Percentiles rank a stretch among this genome's conserved stretches.
phyloP scores from a whole-genome alignment of 2,329 filamentous ascomycete species.

The Pseudogymnoascus sp. region DNA sequence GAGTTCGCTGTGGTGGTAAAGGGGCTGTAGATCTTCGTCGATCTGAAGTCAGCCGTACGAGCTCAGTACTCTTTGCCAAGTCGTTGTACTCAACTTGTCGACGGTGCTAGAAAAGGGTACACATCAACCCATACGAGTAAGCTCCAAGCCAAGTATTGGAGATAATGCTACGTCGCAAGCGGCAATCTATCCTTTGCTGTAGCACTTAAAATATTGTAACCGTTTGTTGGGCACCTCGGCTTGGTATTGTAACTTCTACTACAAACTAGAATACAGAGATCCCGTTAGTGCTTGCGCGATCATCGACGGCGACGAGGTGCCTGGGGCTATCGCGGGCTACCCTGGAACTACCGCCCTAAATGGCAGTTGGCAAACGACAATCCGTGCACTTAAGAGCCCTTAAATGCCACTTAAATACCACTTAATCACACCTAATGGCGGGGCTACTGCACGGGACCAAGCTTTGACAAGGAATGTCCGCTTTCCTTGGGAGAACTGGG shows the following conservation, averaged over 20 bases:
- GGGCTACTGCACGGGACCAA: neutral
- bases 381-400: neutral
- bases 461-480: constrained; percentile 2
- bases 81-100: neutral
- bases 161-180: neutral
- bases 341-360: neutral
- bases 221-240: neutral
- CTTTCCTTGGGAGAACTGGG: neutral
- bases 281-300: constrained; percentile 1
- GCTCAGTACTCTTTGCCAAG: neutral
- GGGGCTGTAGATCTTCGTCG: neutral
- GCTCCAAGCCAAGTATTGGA: neutral
- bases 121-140: neutral
- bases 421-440: neutral
- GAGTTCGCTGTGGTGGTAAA: neutral
- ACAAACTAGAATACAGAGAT: neutral
- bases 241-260: neutral
- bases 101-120: neutral
- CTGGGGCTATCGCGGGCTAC: neutral
- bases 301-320: neutral
- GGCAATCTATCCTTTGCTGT: neutral
- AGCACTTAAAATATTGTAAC: neutral
- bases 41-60: constrained; percentile 4
- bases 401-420: neutral
- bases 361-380: neutral